Evolutionary conservation across 2,329 filamentous ascomycete genomes (phyloP).

Genomic region (Emergomyces africanus): DNA sequence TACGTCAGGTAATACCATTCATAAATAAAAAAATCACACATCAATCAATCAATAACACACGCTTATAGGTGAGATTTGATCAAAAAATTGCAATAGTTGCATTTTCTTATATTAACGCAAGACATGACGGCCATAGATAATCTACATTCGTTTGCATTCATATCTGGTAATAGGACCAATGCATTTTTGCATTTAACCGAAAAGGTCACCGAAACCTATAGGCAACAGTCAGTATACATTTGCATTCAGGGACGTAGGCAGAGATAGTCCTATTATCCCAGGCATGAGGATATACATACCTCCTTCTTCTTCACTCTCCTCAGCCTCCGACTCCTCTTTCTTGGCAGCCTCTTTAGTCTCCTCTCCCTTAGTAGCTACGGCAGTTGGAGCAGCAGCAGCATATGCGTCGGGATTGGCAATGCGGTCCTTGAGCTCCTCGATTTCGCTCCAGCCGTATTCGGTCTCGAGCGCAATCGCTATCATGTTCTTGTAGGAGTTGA

Average conservation of each 20-base stretch:
- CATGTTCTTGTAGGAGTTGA: constrained; percentile 96
- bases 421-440: constrained; percentile 97
- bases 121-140: constrained; percentile 19
- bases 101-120: constrained; percentile 14
- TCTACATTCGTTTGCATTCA: constrained; percentile 23
- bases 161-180: constrained; percentile 14
- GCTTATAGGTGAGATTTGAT: constrained; percentile 1
- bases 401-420: constrained; percentile 98
- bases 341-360: constrained; percentile 41
- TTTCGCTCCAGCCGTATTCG: constrained; percentile 88
- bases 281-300: constrained; percentile 21
- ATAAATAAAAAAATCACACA: background rate
- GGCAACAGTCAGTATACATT: constrained; percentile 25
- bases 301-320: constrained; percentile 50
- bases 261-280: background rate
- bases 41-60: background rate
- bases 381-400: constrained; percentile 65
- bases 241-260: constrained; percentile 16
- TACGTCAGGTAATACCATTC: background rate
- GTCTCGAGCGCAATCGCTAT: constrained; percentile 73
- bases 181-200: constrained; percentile 41
- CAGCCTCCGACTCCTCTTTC: constrained; percentile 51
- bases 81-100: background rate
- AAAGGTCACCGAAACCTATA: constrained; percentile 66
- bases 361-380: constrained; percentile 40